phyloP scores from a whole-genome alignment of 305 asterid genomes.

The Solanum hybrid region DNA sequence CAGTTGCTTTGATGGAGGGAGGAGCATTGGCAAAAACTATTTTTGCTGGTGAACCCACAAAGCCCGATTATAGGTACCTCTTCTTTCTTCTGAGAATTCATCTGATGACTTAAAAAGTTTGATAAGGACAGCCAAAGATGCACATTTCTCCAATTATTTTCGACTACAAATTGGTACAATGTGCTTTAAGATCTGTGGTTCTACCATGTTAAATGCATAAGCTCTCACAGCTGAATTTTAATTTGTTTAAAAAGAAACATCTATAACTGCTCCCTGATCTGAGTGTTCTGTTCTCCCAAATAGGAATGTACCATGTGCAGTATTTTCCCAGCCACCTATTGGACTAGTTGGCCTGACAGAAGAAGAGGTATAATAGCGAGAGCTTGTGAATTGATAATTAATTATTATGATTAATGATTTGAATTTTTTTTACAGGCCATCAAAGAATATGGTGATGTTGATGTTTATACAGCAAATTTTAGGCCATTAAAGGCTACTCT shows the following conservation, averaged over 20 bases:
- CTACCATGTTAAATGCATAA: background rate
- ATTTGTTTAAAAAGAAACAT: background rate
- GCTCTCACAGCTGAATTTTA: background rate
- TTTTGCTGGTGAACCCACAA: conserved; percentile 73
- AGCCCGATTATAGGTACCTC: conserved; percentile 68
- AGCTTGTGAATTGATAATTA: background rate
- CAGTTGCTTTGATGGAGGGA: conserved; percentile 98
- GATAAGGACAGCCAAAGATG: background rate
- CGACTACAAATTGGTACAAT: background rate
- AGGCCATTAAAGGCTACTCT: conserved; percentile 89
- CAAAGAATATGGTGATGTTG: conserved; percentile 65
- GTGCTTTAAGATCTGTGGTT: background rate
- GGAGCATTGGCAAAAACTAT: conserved; percentile 85
- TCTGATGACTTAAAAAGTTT: conserved; percentile 5
- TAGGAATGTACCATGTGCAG: conserved; percentile 84
- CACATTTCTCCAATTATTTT: background rate
- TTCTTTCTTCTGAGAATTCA: conserved; percentile 5
- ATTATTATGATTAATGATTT: conserved; percentile 8
- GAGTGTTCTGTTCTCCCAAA: conserved; percentile 14
- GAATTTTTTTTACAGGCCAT: conserved; percentile 46
- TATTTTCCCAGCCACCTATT: conserved; percentile 95
- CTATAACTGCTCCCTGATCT: background rate
- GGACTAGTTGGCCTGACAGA: conserved; percentile 91
- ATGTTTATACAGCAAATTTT: conserved; percentile 75
- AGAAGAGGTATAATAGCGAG: conserved; percentile 53